Evolutionary conservation across 805 yeast genomes (phyloP).

Genomic region (Wickerhamiella cacticola): DNA sequence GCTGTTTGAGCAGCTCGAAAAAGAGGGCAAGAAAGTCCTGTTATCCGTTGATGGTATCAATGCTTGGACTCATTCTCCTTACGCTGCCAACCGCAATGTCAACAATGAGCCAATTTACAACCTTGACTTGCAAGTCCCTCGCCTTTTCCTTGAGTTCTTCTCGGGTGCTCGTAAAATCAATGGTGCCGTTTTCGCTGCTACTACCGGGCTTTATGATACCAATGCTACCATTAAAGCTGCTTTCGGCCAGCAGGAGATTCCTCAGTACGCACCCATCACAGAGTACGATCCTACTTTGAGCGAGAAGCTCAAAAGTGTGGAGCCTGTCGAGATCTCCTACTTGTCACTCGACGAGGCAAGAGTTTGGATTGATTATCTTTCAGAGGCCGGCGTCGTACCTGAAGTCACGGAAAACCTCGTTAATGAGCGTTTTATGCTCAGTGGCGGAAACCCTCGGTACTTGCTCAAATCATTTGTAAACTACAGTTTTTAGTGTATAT

Average conservation of each 20-base stretch:
- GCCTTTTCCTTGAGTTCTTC: constrained; percentile 41
- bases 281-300: constrained; percentile 48
- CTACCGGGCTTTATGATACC: constrained; percentile 42
- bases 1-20: constrained; percentile 6
- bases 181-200: constrained; percentile 58
- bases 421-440: constrained; percentile 40
- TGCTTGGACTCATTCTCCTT: constrained; percentile 42
- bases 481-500: constrained; percentile 24
- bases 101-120: constrained; percentile 46
- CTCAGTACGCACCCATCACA: constrained; percentile 41
- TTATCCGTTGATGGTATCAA: constrained; percentile 68
- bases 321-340: constrained; percentile 35
- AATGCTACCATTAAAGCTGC: constrained; percentile 50
- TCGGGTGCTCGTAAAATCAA: constrained; percentile 43
- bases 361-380: constrained; percentile 33
- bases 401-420: constrained; percentile 30
- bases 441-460: constrained; percentile 56
- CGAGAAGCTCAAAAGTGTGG: constrained; percentile 33
- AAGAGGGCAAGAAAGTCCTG: constrained; percentile 38
- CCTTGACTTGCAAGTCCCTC: constrained; percentile 52
- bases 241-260: constrained; percentile 39
- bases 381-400: constrained; percentile 34
- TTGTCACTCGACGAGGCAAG: constrained; percentile 37
- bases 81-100: constrained; percentile 48
- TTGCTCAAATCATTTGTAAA: constrained; percentile 33